Conservation (phyloP, 352 stramenopile genomes). For the Globisporangium sylvaticum region DNA sequence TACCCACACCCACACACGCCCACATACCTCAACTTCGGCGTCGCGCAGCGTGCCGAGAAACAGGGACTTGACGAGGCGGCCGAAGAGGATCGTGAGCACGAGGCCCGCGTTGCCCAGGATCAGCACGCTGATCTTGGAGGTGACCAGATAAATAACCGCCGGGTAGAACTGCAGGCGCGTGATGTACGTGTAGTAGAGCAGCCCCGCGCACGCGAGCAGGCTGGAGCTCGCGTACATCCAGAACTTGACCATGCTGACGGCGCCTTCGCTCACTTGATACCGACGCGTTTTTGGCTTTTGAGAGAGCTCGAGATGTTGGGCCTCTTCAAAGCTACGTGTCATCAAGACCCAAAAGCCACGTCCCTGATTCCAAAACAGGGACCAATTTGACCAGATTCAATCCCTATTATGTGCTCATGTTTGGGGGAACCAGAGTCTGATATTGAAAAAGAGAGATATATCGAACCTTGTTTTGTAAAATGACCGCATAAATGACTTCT, state of each 20-base stretch:
- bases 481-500: too few species aligned
- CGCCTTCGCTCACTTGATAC: not conserved
- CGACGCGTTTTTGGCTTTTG: not conserved
- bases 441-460: too few species aligned
- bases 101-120: slow-evolving; percentile 94
- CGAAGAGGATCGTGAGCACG: slow-evolving; percentile 83
- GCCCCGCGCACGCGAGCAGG: slow-evolving; percentile 69
- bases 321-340: not conserved
- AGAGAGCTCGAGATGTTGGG: too few species aligned
- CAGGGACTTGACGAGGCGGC: slow-evolving; percentile 77
- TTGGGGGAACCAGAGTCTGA: too few species aligned
- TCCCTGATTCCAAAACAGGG: too few species aligned
- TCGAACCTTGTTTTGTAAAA: too few species aligned
- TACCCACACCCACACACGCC: not conserved
- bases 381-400: too few species aligned
- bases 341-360: too few species aligned
- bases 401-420: too few species aligned
- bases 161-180: slow-evolving; percentile 97
- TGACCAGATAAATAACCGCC: slow-evolving; percentile 95
- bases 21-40: slow-evolving; percentile 74
- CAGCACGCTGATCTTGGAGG: slow-evolving; percentile 95
- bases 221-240: slow-evolving; percentile 88
- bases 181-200: slow-evolving; percentile 92
- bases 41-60: slow-evolving; percentile 83
- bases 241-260: slow-evolving; percentile 59